phyloP scores from a whole-genome alignment of 306 rosid species.

The Glycine tomentella region DNA sequence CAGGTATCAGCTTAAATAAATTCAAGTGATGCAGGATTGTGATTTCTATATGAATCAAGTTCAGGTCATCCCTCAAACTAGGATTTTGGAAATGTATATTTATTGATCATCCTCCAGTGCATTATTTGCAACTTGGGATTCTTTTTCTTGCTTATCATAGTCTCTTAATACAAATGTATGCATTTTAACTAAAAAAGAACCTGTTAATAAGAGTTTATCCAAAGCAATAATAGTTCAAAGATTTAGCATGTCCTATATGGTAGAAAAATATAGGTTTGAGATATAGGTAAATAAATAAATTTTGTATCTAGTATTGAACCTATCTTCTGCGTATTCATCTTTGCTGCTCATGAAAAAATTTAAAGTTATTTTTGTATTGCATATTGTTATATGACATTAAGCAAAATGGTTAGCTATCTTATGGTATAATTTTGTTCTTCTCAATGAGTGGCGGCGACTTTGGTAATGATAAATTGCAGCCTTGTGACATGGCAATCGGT shows the following conservation, averaged over 20 bases:
- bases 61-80: not conserved
- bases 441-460: too few relatives aligned
- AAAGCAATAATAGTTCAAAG: not conserved
- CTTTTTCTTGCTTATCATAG: not conserved
- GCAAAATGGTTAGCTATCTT: too few relatives aligned
- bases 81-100: not conserved
- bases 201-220: slow-evolving; percentile 14
- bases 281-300: not conserved
- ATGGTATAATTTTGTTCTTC: too few relatives aligned
- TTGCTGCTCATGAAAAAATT: not conserved
- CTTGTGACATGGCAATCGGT: too few relatives aligned
- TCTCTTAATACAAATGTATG: slow-evolving; percentile 5
- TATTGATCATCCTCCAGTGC: not conserved
- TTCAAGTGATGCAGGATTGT: slow-evolving; percentile 13
- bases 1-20: not conserved
- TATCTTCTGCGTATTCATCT: not conserved
- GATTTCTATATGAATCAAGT: too few relatives aligned
- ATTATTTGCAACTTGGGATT: not conserved
- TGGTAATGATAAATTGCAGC: too few relatives aligned
- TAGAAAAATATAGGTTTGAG: not conserved
- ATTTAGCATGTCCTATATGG: not conserved
- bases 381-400: not conserved
- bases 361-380: not conserved
- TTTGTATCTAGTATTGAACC: not conserved
- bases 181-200: slow-evolving; percentile 10